A percentile compares a stretch with the other conserved stretches of the same genome.
Conservation (phyloP, 1,139 yeast species). For the Yamadazyma trypodendri region DNA sequence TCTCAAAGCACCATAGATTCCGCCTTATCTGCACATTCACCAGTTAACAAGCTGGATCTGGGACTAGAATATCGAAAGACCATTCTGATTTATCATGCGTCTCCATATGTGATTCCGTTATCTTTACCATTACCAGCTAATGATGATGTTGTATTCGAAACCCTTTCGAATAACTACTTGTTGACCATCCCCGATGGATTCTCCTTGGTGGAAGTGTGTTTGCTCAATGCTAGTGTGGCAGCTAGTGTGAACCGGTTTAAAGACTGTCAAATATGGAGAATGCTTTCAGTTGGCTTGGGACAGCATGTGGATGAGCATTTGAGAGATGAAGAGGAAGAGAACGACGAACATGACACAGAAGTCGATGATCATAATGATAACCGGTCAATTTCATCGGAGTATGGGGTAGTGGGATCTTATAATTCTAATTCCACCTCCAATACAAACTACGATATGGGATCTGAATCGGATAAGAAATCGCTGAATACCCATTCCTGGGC, state of each 20-base stretch:
- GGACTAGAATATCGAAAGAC: conserved; percentile 12
- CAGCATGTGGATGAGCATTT: conserved; percentile 30
- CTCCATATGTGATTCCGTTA: conserved; percentile 49
- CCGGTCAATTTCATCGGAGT: conserved; percentile 39
- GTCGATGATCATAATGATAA: conserved; percentile 16
- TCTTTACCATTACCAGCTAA: conserved; percentile 43
- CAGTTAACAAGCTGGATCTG: conserved; percentile 9
- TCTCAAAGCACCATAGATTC: conserved; percentile 44
- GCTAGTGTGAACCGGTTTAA: conserved; percentile 50
- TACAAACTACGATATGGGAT: conserved; percentile 34
- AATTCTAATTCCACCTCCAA: conserved; percentile 45
- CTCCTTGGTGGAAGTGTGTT: conserved; percentile 52
- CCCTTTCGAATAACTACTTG: conserved; percentile 43
- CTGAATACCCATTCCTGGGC: conserved; percentile 5
- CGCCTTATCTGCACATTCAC: conserved; percentile 19
- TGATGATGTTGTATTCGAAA: conserved; percentile 42
- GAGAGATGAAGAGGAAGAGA: not conserved
- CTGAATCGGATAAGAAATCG: conserved; percentile 14
- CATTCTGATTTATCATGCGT: conserved; percentile 22
- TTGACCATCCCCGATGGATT: conserved; percentile 49
- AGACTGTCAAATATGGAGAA: conserved; percentile 69
- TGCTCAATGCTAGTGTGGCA: conserved; percentile 60
- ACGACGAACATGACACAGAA: conserved; percentile 1
- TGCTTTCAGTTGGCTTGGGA: conserved; percentile 55
- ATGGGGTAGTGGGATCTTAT: conserved; percentile 44